These are phyloP conservation scores for Leishmania tarentolae DNA, from an alignment of 208 protist species.

Conservation along the genomic window DNA sequence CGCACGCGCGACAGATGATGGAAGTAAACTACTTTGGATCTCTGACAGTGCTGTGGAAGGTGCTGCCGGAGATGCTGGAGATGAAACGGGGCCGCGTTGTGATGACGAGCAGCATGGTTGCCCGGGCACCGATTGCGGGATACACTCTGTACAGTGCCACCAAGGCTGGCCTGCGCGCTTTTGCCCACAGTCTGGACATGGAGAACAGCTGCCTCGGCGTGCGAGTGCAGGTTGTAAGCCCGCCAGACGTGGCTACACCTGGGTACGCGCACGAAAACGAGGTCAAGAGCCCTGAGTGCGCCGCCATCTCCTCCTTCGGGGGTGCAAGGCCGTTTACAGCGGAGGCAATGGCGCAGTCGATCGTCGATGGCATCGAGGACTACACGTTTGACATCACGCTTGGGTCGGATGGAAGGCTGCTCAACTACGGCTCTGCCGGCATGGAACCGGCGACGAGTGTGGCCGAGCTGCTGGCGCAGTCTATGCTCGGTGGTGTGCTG, in stretches of 20 bases:
- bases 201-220: conserved; percentile 83
- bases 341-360: conserved; percentile 47
- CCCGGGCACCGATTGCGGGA: conserved; percentile 78
- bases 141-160: conserved; percentile 86
- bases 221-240: conserved; percentile 82
- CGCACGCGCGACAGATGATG: conserved; percentile 75
- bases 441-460: conserved; percentile 74
- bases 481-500: conserved; percentile 42
- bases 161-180: conserved; percentile 86
- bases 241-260: conserved; percentile 86
- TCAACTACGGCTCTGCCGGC: conserved; percentile 54
- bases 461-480: conserved; percentile 51
- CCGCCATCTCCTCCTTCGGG: conserved; percentile 73
- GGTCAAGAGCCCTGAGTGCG: conserved; percentile 85
- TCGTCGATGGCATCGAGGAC: conserved; percentile 60
- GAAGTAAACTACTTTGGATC: conserved; percentile 91
- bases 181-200: conserved; percentile 87
- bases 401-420: conserved; percentile 62
- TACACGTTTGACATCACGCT: conserved; percentile 84
- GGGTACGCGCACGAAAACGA: conserved; percentile 82
- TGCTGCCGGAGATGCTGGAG: conserved; percentile 79
- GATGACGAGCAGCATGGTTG: conserved; percentile 78
- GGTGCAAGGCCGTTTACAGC: conserved; percentile 62
- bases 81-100: conserved; percentile 67
- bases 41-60: conserved; percentile 62